A percentile compares a stretch with the other conserved stretches of the same genome.
Conservation (phyloP, 257 asterid species). For the Nyctanthes arbortristis region DNA sequence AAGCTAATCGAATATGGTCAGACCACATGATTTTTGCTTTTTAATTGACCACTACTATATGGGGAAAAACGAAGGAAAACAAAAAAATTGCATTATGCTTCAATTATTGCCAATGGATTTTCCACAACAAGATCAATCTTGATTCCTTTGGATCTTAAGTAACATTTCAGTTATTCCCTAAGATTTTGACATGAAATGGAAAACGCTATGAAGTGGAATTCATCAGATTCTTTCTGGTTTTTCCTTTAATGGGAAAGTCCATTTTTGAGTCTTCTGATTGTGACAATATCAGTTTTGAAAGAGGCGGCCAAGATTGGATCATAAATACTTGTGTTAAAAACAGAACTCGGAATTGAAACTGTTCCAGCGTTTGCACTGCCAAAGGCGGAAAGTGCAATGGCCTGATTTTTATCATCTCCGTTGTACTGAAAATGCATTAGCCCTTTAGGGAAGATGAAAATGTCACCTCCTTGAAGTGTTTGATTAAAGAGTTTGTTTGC, state of each 20-base stretch:
- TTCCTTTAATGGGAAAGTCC: constrained; percentile 16
- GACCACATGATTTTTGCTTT: too few relatives aligned
- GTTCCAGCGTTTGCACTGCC: constrained; percentile 52
- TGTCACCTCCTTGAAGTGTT: constrained; percentile 41
- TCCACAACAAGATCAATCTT: too few relatives aligned
- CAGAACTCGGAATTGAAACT: constrained; percentile 28
- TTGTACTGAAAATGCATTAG: constrained; percentile 51
- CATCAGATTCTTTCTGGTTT: neutral
- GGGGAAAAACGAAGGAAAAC: too few relatives aligned
- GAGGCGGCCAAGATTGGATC: constrained; percentile 33
- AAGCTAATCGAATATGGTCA: too few relatives aligned
- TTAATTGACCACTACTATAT: too few relatives aligned
- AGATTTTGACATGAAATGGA: too few relatives aligned
- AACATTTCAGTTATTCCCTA: too few relatives aligned
- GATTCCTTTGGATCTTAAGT: too few relatives aligned
- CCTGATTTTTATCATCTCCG: neutral
- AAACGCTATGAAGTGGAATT: too few relatives aligned
- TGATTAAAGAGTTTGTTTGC: constrained; percentile 33
- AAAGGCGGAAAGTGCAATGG: constrained; percentile 38
- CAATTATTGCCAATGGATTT: too few relatives aligned
- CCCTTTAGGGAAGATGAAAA: constrained; percentile 56
- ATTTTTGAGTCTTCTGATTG: constrained; percentile 23
- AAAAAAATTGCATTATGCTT: too few relatives aligned
- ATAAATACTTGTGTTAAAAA: constrained; percentile 34
- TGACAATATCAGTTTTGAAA: constrained; percentile 34